These are phyloP conservation scores for Tilletia indica DNA, from an alignment of 1,284 basidiomycete species.

Conservation along the genomic window DNA sequence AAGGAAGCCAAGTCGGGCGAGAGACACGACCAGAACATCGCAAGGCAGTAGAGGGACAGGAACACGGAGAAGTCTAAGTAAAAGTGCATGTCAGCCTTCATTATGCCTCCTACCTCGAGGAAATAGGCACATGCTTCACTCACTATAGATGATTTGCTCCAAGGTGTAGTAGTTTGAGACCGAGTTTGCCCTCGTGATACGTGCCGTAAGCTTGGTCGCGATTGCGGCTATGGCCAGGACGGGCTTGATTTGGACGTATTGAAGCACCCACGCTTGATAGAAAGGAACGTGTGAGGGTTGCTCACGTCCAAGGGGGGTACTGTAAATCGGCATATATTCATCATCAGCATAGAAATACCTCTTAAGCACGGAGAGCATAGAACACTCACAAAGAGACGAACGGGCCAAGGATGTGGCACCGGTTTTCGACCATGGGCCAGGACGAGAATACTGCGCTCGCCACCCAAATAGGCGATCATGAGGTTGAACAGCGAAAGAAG, in stretches of 20 bases:
- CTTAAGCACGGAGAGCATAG: too few relatives aligned
- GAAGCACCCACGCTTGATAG: slow-evolving; percentile 91
- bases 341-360: too few relatives aligned
- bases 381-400: slow-evolving; percentile 58
- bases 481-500: slow-evolving; percentile 70
- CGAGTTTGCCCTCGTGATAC: slow-evolving; percentile 81
- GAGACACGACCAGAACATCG: slow-evolving; percentile 52
- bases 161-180: slow-evolving; percentile 73
- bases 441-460: slow-evolving; percentile 86
- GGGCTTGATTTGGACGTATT: slow-evolving; percentile 97
- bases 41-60: slow-evolving; percentile 57
- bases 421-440: slow-evolving; percentile 84
- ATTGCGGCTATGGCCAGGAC: slow-evolving; percentile 79
- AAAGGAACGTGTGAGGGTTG: slow-evolving; percentile 79
- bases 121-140: background rate
- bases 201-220: slow-evolving; percentile 78
- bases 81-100: too few relatives aligned
- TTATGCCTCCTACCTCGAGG: background rate
- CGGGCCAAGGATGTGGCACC: slow-evolving; percentile 80
- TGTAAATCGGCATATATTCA: background rate
- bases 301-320: slow-evolving; percentile 45
- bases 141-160: slow-evolving; percentile 68
- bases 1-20: slow-evolving; percentile 48
- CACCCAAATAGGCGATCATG: slow-evolving; percentile 72
- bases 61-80: slow-evolving; percentile 57